These are phyloP conservation scores for Thalassiosira ordinaria DNA, from an alignment of 352 stramenopile species.

Conservation along the genomic window DNA sequence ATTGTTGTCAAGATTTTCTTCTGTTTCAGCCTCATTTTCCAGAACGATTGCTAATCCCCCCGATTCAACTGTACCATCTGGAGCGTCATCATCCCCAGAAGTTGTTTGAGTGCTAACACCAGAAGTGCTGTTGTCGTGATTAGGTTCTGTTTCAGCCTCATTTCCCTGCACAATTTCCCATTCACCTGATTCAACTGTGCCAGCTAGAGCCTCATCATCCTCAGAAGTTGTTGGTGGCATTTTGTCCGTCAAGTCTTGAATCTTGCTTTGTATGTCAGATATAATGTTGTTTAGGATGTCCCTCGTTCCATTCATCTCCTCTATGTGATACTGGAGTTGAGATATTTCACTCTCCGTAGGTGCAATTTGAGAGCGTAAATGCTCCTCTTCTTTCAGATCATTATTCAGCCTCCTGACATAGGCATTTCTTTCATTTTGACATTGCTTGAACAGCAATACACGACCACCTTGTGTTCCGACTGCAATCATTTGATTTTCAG, in stretches of 20 bases:
- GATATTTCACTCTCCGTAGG: constrained; percentile 22
- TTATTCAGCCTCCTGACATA: neutral
- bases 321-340: constrained; percentile 26
- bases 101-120: too few relatives aligned
- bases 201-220: too few relatives aligned
- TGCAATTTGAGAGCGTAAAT: constrained; percentile 25
- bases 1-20: too few relatives aligned
- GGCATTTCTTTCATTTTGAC: constrained; percentile 3
- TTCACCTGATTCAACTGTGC: too few relatives aligned
- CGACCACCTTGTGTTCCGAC: constrained; percentile 48
- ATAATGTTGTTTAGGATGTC: constrained; percentile 7
- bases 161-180: too few relatives aligned
- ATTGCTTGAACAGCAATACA: constrained; percentile 42
- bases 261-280: constrained; percentile 25
- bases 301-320: constrained; percentile 6
- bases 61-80: too few relatives aligned
- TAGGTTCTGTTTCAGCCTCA: too few relatives aligned
- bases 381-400: constrained; percentile 12
- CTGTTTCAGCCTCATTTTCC: too few relatives aligned
- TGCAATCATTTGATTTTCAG: constrained; percentile 18
- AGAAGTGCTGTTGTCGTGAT: too few relatives aligned
- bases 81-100: too few relatives aligned
- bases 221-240: neutral
- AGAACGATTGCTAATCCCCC: too few relatives aligned
- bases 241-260: constrained; percentile 11